phyloP scores from a whole-genome alignment of 768 basidiomycete genomes.

The Phaeolepiota aurea region DNA sequence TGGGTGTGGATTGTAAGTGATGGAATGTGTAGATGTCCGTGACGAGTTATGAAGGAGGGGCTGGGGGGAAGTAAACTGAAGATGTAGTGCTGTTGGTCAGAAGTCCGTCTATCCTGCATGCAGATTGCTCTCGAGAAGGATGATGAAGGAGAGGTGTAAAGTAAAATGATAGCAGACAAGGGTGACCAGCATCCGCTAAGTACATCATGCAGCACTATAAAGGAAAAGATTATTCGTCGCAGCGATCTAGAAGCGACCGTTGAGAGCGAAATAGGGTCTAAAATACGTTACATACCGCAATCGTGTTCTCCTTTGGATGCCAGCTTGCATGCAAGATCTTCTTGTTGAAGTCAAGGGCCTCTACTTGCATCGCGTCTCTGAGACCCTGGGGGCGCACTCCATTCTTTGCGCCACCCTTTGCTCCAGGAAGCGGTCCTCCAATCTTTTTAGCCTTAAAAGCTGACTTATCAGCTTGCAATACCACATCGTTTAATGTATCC shows the following conservation, averaged over 20 bases:
- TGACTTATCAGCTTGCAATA: constrained; percentile 97
- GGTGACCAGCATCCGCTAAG: constrained; percentile 11
- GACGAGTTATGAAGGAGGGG: constrained; percentile 7
- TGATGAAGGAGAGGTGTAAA: constrained; percentile 5
- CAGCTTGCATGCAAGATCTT: constrained; percentile 94
- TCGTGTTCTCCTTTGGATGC: constrained; percentile 98
- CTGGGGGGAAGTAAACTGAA: constrained; percentile 3
- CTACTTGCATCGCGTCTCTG: constrained; percentile 82
- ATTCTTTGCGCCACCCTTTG: constrained; percentile 64
- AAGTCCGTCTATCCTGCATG: constrained; percentile 14
- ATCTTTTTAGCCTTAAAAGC: constrained; percentile 99
- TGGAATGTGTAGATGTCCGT: constrained; percentile 13
- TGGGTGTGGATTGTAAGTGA: constrained; percentile 12
- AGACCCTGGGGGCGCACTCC: constrained; percentile 64
- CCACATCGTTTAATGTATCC: constrained; percentile 79
- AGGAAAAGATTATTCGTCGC: constrained; percentile 95
- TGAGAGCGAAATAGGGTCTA: no score
- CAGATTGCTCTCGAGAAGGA: constrained; percentile 6
- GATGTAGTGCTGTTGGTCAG: constrained; percentile 7
- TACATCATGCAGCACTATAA: constrained; percentile 62
- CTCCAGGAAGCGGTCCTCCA: constrained; percentile 72
- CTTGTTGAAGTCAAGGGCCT: constrained; percentile 91
- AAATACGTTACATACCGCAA: constrained; percentile 90
- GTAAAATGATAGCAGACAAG: neutral
- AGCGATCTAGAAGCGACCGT: constrained; percentile 56